Evolutionary conservation across 31 red algal species (phyloP).

Genomic region (Endocladia muricata): DNA sequence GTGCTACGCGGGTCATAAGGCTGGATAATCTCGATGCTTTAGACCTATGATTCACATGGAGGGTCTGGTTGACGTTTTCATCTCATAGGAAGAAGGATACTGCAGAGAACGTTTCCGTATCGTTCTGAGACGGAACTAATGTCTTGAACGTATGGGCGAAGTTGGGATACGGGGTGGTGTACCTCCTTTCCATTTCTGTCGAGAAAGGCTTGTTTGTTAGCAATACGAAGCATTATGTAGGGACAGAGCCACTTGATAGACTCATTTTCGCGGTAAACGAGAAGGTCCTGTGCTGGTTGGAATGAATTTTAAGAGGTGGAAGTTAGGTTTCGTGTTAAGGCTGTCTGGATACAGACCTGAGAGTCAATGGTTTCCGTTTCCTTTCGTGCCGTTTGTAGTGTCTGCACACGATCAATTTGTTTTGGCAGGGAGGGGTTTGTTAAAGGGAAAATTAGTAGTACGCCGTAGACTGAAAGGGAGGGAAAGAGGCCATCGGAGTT

Average conservation of each 20-base stretch:
- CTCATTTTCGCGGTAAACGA: constrained; percentile 5
- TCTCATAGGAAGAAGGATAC: background rate
- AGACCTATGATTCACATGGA: background rate
- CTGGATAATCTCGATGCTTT: constrained; percentile 10
- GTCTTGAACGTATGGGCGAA: background rate
- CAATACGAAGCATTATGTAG: constrained; percentile 1
- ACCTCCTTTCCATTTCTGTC: background rate
- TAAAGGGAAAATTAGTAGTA: constrained; percentile 14
- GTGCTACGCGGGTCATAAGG: background rate
- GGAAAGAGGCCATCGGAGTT: constrained; percentile 14
- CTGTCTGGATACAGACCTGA: background rate
- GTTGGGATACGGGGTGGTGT: background rate
- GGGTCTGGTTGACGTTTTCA: background rate
- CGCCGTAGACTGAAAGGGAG: constrained; percentile 13
- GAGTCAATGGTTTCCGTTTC: background rate
- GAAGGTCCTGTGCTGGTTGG: background rate
- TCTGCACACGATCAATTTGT: constrained; percentile 6
- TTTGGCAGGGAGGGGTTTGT: background rate
- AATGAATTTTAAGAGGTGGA: background rate
- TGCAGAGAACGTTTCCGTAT: background rate
- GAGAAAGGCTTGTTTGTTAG: no score
- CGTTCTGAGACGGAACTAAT: background rate
- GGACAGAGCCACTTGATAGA: constrained; percentile 5
- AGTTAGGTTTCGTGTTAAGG: background rate
- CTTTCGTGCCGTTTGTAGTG: background rate